Base-by-base conservation (phyloP, 2,329 filamentous ascomycete genomes). In the Aspergillus ustus region DNA sequence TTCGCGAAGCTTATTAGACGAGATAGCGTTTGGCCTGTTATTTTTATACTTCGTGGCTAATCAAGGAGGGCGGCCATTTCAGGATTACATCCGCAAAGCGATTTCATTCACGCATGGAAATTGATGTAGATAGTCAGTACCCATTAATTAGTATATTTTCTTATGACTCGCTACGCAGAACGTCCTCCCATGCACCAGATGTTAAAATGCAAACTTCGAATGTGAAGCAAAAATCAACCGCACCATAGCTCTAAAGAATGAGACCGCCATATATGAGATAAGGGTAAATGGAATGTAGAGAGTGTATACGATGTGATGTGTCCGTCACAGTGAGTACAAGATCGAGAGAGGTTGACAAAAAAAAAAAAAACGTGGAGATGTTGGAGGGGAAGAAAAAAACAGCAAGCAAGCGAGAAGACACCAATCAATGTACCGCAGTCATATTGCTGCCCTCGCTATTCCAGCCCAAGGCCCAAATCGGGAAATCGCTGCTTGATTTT, bases 401-500 rank as follows among this genome's bases (percentile, higher is more conserved):
- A 44, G n/a, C 9, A 40, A 44, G n/a, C 9, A 40, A 8, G 19
- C 31, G 45, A 15, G n/a, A n/a, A 17, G 40, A 34, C 43, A 49
- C 49, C 20, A 57, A 22, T 73, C 66, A 79, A 65, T 77, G 75
- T 52, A 76, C 76, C 49, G 77, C 65, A 44, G 75, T 72, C 56
- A 79, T 53, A 45, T 69, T 74, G 34, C 66, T 66, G 44, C 64
- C 64, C 28, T 85, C 78, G 80, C 82, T 63, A 73, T 75, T 70
- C 75, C 77, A 73, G 48, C 76, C 69, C 60, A 75, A 65, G 50
- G 76, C 69, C 78, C 78, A 80, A 28, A 79, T 69, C 5, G 78
- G 77, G 57, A 82, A 78, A 5, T 81, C 81, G 11, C 84, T 69
- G 54, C 87, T 85, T 81, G 87, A 85, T 48, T 78, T 81, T 64